A percentile compares a stretch with the other conserved stretches of the same genome.
These are phyloP conservation scores for Clarireedia paspali DNA, from an alignment of 2,329 filamentous ascomycete species.

Conservation along the genomic window DNA sequence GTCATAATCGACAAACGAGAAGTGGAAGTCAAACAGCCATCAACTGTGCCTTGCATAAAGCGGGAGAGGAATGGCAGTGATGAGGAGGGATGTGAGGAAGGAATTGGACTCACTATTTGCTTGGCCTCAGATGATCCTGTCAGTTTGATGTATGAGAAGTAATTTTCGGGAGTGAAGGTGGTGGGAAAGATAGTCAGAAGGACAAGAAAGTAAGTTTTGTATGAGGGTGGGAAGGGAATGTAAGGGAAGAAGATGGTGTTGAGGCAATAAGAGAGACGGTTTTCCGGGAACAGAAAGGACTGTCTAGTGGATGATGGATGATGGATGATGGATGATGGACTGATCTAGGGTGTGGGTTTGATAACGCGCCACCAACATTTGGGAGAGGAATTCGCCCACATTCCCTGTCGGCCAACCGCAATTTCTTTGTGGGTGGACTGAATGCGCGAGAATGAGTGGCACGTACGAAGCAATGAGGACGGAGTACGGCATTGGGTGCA, in stretches of 20 bases:
- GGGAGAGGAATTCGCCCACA: not conserved
- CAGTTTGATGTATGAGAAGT: not conserved
- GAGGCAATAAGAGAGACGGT: conserved; percentile 1
- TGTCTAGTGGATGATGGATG: too few species aligned
- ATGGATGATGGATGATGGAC: not conserved
- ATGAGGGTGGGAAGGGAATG: not conserved
- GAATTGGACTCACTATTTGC: not conserved
- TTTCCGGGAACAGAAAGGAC: not conserved
- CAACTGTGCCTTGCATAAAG: conserved; percentile 13
- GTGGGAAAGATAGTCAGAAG: not conserved
- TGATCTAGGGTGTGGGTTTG: not conserved
- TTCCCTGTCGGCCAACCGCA: not conserved
- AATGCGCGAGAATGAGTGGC: too few species aligned
- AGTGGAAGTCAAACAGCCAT: not conserved
- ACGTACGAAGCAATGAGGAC: too few species aligned
- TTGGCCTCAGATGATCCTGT: not conserved
- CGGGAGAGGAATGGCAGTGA: not conserved
- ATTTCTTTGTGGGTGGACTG: too few species aligned
- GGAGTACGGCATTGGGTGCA: too few species aligned
- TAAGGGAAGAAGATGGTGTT: not conserved
- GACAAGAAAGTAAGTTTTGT: not conserved
- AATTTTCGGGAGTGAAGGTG: not conserved
- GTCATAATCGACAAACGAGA: not conserved
- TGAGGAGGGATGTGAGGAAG: too few species aligned
- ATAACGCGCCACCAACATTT: too few species aligned